Conservation (phyloP, 345 rosid species). For the Eucalyptus victrix region DNA sequence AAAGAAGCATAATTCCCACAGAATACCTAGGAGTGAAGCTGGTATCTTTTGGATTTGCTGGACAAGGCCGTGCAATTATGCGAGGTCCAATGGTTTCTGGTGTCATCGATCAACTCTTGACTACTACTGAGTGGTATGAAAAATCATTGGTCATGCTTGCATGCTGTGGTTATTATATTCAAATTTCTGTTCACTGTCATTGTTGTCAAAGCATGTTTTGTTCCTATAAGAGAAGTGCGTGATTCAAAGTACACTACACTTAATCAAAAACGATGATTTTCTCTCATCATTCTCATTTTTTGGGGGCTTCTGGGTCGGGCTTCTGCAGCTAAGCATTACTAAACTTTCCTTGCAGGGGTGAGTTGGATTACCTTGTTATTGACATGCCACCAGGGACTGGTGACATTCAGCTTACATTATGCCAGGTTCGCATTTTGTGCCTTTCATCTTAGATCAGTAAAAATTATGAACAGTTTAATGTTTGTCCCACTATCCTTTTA, state of each 20-base stretch:
- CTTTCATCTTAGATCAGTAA: neutral
- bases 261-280: neutral
- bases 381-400: conserved; percentile 99
- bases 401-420: conserved; percentile 89
- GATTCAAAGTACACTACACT: neutral
- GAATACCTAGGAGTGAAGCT: conserved; percentile 92
- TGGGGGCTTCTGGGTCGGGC: neutral
- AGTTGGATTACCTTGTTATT: conserved; percentile 91
- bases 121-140: conserved; percentile 79
- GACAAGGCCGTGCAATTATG: conserved; percentile 97
- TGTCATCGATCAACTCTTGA: conserved; percentile 86
- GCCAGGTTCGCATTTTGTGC: conserved; percentile 49
- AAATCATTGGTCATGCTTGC: neutral
- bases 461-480: neutral
- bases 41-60: conserved; percentile 93
- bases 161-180: neutral
- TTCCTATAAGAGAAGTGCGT: neutral
- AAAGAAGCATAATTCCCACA: conserved; percentile 75
- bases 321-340: neutral
- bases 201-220: neutral
- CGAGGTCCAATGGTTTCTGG: conserved; percentile 99
- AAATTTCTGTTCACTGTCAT: neutral
- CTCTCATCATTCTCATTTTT: neutral
- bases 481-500: neutral
- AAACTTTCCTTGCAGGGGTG: conserved; percentile 52